These are phyloP conservation scores for Blastobotrys americana DNA, from an alignment of 805 yeast genomes.

Conservation along the genomic window DNA sequence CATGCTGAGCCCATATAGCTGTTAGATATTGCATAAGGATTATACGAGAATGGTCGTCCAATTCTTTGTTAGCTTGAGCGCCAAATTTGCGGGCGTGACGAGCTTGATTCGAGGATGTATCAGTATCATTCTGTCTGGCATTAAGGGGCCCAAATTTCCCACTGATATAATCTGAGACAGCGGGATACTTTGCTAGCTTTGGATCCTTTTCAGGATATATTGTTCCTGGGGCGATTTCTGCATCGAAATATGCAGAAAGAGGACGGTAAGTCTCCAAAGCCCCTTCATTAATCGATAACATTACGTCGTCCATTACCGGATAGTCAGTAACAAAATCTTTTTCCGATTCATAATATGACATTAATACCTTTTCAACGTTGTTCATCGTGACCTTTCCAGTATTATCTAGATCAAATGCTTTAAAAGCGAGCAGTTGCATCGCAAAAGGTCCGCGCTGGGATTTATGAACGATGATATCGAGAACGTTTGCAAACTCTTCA, in stretches of 20 bases:
- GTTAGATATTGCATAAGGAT: constrained; percentile 1
- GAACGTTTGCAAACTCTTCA: constrained; percentile 15
- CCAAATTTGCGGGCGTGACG: constrained; percentile 1
- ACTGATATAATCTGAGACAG: background rate
- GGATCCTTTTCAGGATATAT: background rate
- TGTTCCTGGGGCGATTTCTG: constrained; percentile 1
- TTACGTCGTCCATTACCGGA: background rate
- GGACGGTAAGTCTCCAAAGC: background rate
- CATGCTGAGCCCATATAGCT: constrained; percentile 3
- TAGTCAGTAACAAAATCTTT: constrained; percentile 1
- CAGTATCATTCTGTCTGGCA: background rate
- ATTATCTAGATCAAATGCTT: constrained; percentile 3
- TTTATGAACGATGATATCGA: background rate
- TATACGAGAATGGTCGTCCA: constrained; percentile 3
- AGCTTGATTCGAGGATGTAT: too few species aligned
- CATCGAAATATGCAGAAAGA: constrained; percentile 1
- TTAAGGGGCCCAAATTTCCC: background rate
- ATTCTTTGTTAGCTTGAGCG: background rate
- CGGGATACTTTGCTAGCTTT: background rate
- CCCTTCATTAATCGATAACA: background rate
- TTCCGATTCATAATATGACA: constrained; percentile 1
- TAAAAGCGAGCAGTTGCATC: background rate
- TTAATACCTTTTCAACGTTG: constrained; percentile 1
- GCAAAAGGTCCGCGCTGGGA: background rate
- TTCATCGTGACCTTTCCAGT: constrained; percentile 1